Conservation (phyloP, 2,329 filamentous ascomycete species). For the Neocatenulostroma microsporum region DNA sequence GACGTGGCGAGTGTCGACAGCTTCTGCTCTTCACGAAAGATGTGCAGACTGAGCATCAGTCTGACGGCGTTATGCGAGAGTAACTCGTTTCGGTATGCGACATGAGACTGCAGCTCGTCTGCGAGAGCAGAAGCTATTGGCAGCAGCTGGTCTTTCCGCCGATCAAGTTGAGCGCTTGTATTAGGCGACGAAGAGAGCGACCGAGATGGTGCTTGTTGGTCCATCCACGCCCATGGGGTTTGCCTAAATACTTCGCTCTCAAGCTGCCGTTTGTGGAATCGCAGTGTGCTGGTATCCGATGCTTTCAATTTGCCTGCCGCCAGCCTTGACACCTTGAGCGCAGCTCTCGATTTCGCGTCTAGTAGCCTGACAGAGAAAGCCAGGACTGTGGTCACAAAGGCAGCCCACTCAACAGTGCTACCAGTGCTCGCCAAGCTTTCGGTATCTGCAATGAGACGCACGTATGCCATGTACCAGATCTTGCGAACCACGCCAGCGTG, state of each 20-base stretch:
- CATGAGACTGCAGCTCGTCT: slow-evolving; percentile 21
- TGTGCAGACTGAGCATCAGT: slow-evolving; percentile 62
- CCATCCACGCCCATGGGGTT: slow-evolving; percentile 20
- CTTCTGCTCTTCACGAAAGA: slow-evolving; percentile 85
- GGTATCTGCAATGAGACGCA: slow-evolving; percentile 13
- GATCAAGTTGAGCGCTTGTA: slow-evolving; percentile 9
- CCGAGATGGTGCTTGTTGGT: not conserved
- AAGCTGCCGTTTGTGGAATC: not conserved
- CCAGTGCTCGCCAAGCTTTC: slow-evolving; percentile 13
- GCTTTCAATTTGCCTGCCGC: slow-evolving; percentile 13
- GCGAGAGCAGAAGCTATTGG: slow-evolving; percentile 20
- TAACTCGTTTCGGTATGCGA: no score
- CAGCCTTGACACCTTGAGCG: slow-evolving; percentile 19
- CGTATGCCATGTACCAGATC: slow-evolving; percentile 25
- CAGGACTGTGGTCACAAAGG: slow-evolving; percentile 35
- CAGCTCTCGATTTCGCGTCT: slow-evolving; percentile 22
- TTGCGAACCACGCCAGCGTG: slow-evolving; percentile 17
- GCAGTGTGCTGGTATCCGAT: not conserved
- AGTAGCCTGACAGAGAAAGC: slow-evolving; percentile 27
- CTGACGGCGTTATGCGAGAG: slow-evolving; percentile 12
- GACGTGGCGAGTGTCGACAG: slow-evolving; percentile 47
- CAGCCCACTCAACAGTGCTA: slow-evolving; percentile 27
- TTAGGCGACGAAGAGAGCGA: slow-evolving; percentile 1
- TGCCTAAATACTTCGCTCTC: not conserved
- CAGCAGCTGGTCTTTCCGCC: slow-evolving; percentile 21